Evolutionary conservation across 2,329 filamentous ascomycete genomes (phyloP), one percentile per base, ranked within the genome.

Genomic region (Microcyclosporella mali): DNA sequence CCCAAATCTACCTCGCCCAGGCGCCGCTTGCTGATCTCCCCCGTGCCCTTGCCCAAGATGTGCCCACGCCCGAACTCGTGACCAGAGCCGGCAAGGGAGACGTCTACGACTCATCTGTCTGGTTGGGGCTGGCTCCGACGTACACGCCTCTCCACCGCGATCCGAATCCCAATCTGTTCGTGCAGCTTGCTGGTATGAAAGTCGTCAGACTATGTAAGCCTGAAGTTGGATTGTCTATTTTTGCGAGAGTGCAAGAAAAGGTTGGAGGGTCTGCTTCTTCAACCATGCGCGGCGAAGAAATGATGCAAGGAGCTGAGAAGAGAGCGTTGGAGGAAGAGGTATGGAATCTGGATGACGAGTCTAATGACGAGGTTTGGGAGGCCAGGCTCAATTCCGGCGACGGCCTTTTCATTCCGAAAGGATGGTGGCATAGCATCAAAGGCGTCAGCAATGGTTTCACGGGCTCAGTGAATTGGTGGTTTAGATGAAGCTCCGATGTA

Each of bases 131-230:
- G 11, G 80, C 88, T 30, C 88, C 88, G 0, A 95, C 89, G 0
- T 88, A 88, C 55, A 95, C 92, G 1, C 88, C 92, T 3, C 70
- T 95, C 2, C 92, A 98, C 65, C 79, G 85, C 41, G 92, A 98
- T 58, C 92, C 92, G 0, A 97, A 97, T 57, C 88, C 88, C 0
- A 98, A 98, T 60, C 57, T 95, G 0, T 95, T 97, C 61, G 79
- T 86, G 34, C 92, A 98, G 65, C 65, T 97, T 10, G 79, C 78
- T 12, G 80, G 86, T 3, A 65, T 60, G 39, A 98, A 98, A 65
- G 62, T 69, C 0, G 70, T 95, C 12, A 74, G 88, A n/a, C 61
- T 95, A 10, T 72, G 90, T 45, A 67, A 72, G 3, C 88, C 88
- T 0, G 58, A 65, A 0, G 58, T 70, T 2, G 92, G 92, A 1